Evolutionary conservation across 1,139 yeast genomes (phyloP), one percentile per base, ranked within the genome.

Genomic region (Scheffersomyces quercinus): DNA sequence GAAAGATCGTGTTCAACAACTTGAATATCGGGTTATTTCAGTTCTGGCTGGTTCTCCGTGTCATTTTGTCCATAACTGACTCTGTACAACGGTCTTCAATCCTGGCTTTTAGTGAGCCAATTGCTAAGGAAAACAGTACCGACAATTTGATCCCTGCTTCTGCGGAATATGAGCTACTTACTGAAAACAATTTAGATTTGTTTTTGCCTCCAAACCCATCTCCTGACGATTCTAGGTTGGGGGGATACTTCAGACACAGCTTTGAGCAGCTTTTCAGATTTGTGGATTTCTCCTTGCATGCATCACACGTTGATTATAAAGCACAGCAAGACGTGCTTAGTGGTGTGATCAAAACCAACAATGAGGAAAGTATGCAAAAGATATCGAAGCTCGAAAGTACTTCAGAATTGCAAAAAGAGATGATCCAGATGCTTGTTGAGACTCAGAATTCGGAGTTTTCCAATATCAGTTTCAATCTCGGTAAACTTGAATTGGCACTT

Each of bases 1-100:
- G 55, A 40, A 52, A 57, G 28, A 53, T 65, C 36, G 67, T 67
- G 1, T 69, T 69, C 46, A 68, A 59, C 45, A 62, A 67, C 47
- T 56, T 68, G 38, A 68, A 67, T 46, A 60, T 69, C 34, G 50
- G 56, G 10, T 45, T 69, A 15, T 67, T 64, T 41, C 58, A 63
- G 28, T 46, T 60, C 12, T 68, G 70, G 70, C 59, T 66, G 35
- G 29, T 55, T 1, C 60, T 65, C 32, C 53, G 68, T 38, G 45
- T 64, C 3, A 26, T 53, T 3, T 40, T 53, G 9, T 40, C 46
- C 2, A 28, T 50, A 13, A 39, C 52, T 7, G 46, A 48, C n/a
- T 37, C 42, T 12, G 29, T 44, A 31, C 45, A 47, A 28, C 35
- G 37, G 29, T 29, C 36, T 12, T 40, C 46, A 1, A 39, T 37